Base-by-base conservation (phyloP, 768 basidiomycete genomes). In the Lactarius indigo region DNA sequence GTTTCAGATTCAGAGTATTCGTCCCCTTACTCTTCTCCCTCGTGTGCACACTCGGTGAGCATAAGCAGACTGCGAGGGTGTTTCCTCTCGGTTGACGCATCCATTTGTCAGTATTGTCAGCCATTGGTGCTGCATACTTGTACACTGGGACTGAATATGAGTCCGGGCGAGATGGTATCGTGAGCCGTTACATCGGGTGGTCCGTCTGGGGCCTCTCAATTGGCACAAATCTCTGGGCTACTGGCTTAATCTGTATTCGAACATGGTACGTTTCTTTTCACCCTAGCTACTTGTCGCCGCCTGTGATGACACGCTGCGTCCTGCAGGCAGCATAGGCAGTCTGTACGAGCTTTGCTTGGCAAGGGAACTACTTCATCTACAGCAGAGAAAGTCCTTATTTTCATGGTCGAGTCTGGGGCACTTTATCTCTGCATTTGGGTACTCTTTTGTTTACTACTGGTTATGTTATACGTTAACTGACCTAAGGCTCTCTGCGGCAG, bases 171-270 rank as follows among this genome's bases (percentile, higher is more conserved):
- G 18, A 37, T 3, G 28, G 18, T 26, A 23, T 0, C 10, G 12
- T 58, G 13, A 57, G 52, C 55, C 20, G 1, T 17, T 20, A 37
- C 42, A 17, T 63, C 23, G 33, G 20, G 3, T 52, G 44, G 61
- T 8, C 18, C 10, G 35, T 41, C 37, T 63, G 57, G 57, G 57
- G 47, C 13, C 10, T 54, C 26, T 52, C 56, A 9, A 20, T 63
- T 15, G 18, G 42, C 28, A 67, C 61, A 12, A 67, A 67, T n/a
- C 6, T 67, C 57, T 67, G 66, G 66, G 57, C 62, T 30, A 67
- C 66, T 12, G 9, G 26, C 55, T 57, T 67, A 18, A 67, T 67
- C 26, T 62, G 30, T 62, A 67, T 63, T 31, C 41, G 47, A 39
- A 35, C 39, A 5, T 63, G 66, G 66, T 63, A 28, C 30, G 66